Evolutionary conservation across 177 flowering plant species (phyloP).

Genomic region (Tripterygium wilfordii): DNA sequence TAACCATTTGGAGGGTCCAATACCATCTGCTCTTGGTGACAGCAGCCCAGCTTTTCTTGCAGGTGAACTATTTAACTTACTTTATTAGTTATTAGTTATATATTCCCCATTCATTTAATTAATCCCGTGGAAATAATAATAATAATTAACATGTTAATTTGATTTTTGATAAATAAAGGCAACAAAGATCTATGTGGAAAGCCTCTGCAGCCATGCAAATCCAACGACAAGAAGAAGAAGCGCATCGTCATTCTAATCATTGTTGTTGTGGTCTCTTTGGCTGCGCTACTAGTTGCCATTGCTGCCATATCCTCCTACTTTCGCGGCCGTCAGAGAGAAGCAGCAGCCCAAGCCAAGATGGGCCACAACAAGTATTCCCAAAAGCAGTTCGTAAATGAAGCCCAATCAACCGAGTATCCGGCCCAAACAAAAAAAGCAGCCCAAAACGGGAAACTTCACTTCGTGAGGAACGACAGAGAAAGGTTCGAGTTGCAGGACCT

Average conservation of each 20-base stretch:
- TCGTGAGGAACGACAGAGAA: slow-evolving; percentile 31
- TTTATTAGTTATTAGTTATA: no score
- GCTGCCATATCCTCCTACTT: neutral
- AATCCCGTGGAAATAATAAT: no score
- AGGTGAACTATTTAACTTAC: no score
- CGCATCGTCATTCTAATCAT: neutral
- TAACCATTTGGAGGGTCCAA: slow-evolving; percentile 57
- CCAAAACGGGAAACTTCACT: slow-evolving; percentile 24
- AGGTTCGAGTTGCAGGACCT: slow-evolving; percentile 47
- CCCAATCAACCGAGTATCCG: neutral
- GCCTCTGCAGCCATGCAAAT: slow-evolving; percentile 36
- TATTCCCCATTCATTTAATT: no score
- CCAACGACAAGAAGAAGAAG: slow-evolving; percentile 3
- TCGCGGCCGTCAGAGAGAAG: neutral
- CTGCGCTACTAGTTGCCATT: slow-evolving; percentile 1
- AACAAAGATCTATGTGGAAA: slow-evolving; percentile 45
- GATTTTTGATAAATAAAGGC: slow-evolving; percentile 25
- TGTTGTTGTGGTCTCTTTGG: neutral
- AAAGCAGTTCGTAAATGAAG: neutral
- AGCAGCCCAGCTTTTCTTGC: slow-evolving; percentile 19
- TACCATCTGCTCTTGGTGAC: slow-evolving; percentile 40
- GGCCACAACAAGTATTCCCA: neutral
- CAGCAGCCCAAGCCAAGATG: neutral
- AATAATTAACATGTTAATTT: no score
- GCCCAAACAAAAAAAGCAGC: neutral